Conservation (phyloP, 345 rosid species). For the Trapa bicornis region DNA sequence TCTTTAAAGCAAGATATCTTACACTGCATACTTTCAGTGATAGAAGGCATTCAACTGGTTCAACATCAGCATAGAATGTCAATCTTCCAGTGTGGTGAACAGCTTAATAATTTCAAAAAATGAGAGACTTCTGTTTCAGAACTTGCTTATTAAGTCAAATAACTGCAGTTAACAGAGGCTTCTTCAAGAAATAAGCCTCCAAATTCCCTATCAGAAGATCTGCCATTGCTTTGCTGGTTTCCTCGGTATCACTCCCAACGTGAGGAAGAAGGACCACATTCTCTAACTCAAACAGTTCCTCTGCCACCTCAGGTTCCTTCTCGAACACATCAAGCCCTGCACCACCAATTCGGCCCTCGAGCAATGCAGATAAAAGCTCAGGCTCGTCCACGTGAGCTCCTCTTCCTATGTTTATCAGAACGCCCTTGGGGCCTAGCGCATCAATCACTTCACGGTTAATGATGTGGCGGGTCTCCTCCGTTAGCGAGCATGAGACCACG, state of each 20-base stretch:
- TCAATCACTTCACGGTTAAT: constrained; percentile 32
- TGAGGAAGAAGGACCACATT: constrained; percentile 56
- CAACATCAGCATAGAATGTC: too few species aligned
- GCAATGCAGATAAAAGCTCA: constrained; percentile 48
- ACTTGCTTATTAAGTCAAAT: too few species aligned
- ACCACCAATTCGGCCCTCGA: constrained; percentile 46
- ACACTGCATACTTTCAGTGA: too few species aligned
- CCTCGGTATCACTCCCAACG: constrained; percentile 38
- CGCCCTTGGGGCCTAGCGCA: constrained; percentile 50
- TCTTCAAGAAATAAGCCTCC: constrained; percentile 1
- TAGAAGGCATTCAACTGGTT: too few species aligned
- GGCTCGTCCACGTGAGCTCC: constrained; percentile 50
- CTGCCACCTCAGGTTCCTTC: constrained; percentile 48
- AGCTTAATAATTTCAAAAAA: too few species aligned
- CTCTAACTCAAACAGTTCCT: constrained; percentile 28
- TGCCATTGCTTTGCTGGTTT: constrained; percentile 42
- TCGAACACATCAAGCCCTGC: constrained; percentile 52
- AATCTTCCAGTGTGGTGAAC: too few species aligned
- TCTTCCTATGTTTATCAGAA: constrained; percentile 50
- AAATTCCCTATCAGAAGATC: constrained; percentile 32
- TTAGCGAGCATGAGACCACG: constrained; percentile 44
- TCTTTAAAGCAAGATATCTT: too few species aligned
- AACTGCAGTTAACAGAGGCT: too few species aligned
- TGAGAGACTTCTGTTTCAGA: too few species aligned
- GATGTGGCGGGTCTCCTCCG: constrained; percentile 37